These are phyloP conservation scores for Cupressus sempervirens DNA, from an alignment of 75 land plant genomes.

Conservation along the genomic window DNA sequence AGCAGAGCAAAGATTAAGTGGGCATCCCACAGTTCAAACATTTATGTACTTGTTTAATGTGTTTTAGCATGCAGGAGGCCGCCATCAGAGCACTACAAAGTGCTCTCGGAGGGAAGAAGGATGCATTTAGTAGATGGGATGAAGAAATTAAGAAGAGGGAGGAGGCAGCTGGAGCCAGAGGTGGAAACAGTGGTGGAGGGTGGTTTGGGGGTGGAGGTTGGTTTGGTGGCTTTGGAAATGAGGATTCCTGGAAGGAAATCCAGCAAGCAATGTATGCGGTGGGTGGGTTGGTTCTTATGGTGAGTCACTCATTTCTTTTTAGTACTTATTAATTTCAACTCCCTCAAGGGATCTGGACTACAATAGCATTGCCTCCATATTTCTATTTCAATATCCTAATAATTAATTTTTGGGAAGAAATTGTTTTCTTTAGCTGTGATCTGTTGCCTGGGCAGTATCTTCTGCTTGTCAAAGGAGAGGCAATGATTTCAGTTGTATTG, in stretches of 20 bases:
- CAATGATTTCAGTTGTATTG: slow-evolving; percentile 41
- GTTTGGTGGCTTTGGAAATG: slow-evolving; percentile 51
- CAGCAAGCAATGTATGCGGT: slow-evolving; percentile 60
- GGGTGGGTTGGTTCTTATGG: slow-evolving; percentile 53
- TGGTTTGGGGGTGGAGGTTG: slow-evolving; percentile 68
- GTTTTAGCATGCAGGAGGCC: slow-evolving; percentile 46
- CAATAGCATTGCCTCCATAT: background rate
- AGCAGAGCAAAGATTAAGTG: background rate
- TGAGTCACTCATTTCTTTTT: slow-evolving; percentile 28
- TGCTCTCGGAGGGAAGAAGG: slow-evolving; percentile 87
- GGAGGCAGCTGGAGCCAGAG: slow-evolving; percentile 54
- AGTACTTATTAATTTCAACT: background rate
- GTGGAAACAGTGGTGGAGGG: slow-evolving; percentile 51
- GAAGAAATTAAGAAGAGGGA: slow-evolving; percentile 73
- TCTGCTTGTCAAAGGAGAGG: slow-evolving; percentile 59
- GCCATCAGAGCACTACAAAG: slow-evolving; percentile 80
- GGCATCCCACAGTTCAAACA: background rate
- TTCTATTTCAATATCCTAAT: background rate
- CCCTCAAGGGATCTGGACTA: background rate
- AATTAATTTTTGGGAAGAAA: no score
- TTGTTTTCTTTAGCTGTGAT: background rate
- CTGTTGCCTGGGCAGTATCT: slow-evolving; percentile 47
- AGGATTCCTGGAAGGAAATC: slow-evolving; percentile 74
- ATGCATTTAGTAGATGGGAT: slow-evolving; percentile 76
- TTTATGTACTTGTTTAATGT: slow-evolving; percentile 9